Evolutionary conservation across 192 early-diverging fungal genomes (phyloP).

Genomic region (Backusella liffmaniae): DNA sequence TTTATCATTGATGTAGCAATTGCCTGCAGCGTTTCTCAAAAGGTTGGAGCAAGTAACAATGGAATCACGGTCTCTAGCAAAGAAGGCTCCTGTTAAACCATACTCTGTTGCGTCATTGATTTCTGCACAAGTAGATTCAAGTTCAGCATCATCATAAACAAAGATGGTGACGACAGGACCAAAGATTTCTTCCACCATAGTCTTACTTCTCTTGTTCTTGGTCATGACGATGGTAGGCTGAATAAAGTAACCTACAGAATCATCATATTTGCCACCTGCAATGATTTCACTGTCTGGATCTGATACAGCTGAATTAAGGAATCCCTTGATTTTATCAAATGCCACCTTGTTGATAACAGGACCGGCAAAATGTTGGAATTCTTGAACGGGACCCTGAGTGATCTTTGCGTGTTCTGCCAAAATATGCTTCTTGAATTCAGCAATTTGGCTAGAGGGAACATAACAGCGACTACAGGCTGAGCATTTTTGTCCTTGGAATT

Average conservation of each 20-base stretch:
- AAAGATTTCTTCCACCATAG: conserved; percentile 94
- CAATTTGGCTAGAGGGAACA: conserved; percentile 79
- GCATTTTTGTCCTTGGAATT: conserved; percentile 99
- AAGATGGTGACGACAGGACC: conserved; percentile 94
- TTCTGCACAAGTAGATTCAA: conserved; percentile 69
- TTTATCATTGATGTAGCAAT: conserved; percentile 99
- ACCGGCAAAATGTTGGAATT: conserved; percentile 82
- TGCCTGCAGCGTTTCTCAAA: conserved; percentile 88
- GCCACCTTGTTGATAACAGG: conserved; percentile 93
- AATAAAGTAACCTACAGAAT: conserved; percentile 86
- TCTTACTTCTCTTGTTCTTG: conserved; percentile 76
- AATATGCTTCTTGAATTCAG: conserved; percentile 70
- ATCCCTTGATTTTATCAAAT: conserved; percentile 91
- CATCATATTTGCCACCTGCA: conserved; percentile 86
- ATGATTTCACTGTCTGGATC: conserved; percentile 77
- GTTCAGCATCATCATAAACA: conserved; percentile 82
- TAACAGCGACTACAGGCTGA: conserved; percentile 93
- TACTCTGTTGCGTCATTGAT: conserved; percentile 82
- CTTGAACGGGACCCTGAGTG: conserved; percentile 81
- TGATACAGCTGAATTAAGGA: conserved; percentile 76
- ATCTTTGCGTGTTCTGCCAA: conserved; percentile 69
- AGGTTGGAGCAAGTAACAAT: conserved; percentile 69
- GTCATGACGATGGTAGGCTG: conserved; percentile 90
- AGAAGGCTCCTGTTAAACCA: conserved; percentile 88
- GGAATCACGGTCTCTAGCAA: conserved; percentile 84